phyloP scores from a whole-genome alignment of 179 eudicot species.

The Camellia oleifera region DNA sequence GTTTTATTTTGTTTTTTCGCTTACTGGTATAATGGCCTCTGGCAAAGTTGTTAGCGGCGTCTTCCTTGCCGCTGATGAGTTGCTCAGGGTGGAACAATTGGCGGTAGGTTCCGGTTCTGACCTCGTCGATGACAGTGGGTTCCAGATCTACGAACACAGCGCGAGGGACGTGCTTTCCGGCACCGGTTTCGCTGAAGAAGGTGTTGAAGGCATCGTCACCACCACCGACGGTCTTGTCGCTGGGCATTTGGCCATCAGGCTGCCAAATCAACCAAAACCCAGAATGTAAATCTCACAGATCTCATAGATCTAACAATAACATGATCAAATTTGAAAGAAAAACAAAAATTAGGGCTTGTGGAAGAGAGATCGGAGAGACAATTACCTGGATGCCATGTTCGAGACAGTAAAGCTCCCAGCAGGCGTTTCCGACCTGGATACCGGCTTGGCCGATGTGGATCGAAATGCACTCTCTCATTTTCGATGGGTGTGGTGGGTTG shows the following conservation, averaged over 20 bases:
- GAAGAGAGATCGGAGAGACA: not conserved
- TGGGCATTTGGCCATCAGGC: conserved; percentile 75
- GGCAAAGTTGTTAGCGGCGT: conserved; percentile 71
- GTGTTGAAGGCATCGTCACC: conserved; percentile 76
- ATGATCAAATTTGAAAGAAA: too few species aligned
- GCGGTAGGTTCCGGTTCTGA: conserved; percentile 59
- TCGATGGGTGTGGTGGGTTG: not conserved
- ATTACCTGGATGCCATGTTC: conserved; percentile 71
- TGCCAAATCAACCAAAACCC: conserved; percentile 5
- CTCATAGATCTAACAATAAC: not conserved
- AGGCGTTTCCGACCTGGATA: conserved; percentile 66
- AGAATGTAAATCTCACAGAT: not conserved
- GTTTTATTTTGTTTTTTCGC: not conserved
- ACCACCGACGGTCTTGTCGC: conserved; percentile 57
- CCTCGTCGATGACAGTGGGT: conserved; percentile 68
- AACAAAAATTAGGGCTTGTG: not conserved
- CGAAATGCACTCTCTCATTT: conserved; percentile 75
- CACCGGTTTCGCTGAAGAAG: conserved; percentile 66
- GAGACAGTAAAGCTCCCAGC: conserved; percentile 79
- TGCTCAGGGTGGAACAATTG: conserved; percentile 72
- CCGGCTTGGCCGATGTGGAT: conserved; percentile 83
- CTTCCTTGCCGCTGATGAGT: conserved; percentile 67
- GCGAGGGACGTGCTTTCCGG: conserved; percentile 71
- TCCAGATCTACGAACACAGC: conserved; percentile 60
- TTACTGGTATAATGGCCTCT: conserved; percentile 61